Evolutionary conservation across 2,329 filamentous ascomycete genomes (phyloP), one percentile per base, ranked within the genome.

Genomic region (Curvularia verruculosa): DNA sequence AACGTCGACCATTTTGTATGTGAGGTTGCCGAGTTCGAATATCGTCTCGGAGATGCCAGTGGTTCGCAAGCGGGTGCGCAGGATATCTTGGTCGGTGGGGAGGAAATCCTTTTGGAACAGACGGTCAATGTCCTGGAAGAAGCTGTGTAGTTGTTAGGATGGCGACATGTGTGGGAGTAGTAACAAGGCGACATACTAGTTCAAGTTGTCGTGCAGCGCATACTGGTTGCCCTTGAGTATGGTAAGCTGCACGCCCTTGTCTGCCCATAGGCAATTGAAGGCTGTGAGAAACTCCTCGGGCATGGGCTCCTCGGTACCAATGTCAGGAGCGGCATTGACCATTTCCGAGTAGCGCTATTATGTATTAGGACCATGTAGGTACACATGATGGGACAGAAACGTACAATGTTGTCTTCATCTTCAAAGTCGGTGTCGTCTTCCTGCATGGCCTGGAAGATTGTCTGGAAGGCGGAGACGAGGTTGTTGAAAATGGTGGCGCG

Each of bases 1-100:
- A 44, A 97, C 93, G 73, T 97, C 93, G 80, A 96, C 96, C 93
- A 97, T 96, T 67, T 92, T 88, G 82, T 97, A 97, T 63, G 92
- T 96, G 69, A 97, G 85, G 71, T 94, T 89, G 59, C 92, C 92
- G 13, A 96, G 84, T 75, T 96, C 92, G 77, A 98, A 98, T 61
- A 94, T 85, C 2, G 93, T 96, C 78, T 98, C 94, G 49, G 91
- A 97, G 69, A 98, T 98, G 68, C 94, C 94, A 2, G 95, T 98
- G 18, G 94, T 98, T 69, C 92, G 86, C 76, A 98, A 79, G 75
- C 94, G 86, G 50, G 93, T 95, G 67, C 94, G 91, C 50, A 98
- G 84, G 67, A 98, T 89, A 79, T 98, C 94, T 79, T 98, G 94
- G 75, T 98, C 92, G 72, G 90, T 91, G 15, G 95, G 95, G 19